These are phyloP conservation scores for Solanum clarkiae DNA, from an alignment of 257 asterid species.

Conservation along the genomic window DNA sequence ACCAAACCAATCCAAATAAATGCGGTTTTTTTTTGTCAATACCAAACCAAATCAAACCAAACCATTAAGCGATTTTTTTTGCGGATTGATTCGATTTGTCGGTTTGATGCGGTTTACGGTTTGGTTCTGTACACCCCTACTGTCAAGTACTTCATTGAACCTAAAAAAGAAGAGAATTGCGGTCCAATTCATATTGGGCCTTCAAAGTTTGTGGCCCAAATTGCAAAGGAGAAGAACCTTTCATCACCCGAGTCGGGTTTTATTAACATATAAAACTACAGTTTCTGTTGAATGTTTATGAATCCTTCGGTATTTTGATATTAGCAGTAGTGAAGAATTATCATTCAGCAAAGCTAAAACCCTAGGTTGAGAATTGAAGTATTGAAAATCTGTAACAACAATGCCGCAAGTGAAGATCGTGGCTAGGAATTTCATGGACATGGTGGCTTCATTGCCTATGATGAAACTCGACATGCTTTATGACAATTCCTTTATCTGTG, in stretches of 20 bases:
- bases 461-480: constrained; percentile 85
- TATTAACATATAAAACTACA: background rate
- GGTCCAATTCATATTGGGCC: background rate
- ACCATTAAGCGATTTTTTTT: too few relatives aligned
- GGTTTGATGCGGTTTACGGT: too few relatives aligned
- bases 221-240: background rate
- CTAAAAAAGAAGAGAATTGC: background rate
- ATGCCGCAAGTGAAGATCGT: constrained; percentile 96
- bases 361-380: background rate
- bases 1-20: too few relatives aligned
- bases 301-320: background rate
- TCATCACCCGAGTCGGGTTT: background rate
- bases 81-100: too few relatives aligned
- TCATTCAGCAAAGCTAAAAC: background rate
- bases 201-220: background rate
- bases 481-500: constrained; percentile 80
- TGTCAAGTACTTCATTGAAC: background rate
- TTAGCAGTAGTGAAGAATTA: background rate
- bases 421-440: constrained; percentile 93
- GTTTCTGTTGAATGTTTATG: background rate
- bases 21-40: too few relatives aligned
- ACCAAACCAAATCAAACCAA: too few relatives aligned
- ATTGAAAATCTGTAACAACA: background rate
- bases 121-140: too few relatives aligned
- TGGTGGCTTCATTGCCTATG: constrained; percentile 96